Evolutionary conservation across 176 grass and related monocot species (phyloP).

Genomic region (Zoysia pacifica): DNA sequence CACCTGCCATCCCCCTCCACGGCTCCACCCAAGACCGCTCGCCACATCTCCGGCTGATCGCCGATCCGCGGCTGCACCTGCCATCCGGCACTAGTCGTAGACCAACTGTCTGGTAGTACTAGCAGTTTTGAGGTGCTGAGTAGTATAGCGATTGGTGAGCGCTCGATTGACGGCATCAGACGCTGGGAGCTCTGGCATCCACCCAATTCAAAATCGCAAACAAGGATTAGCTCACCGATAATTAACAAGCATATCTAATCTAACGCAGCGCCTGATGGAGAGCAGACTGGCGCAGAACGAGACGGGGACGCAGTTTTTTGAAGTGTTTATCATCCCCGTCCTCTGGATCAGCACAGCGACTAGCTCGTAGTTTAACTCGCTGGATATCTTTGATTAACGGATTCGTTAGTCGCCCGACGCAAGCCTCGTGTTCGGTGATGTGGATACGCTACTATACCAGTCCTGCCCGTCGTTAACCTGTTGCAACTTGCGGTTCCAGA

Average conservation of each 20-base stretch:
- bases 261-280: not conserved
- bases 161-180: not conserved
- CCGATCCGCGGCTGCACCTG: not conserved
- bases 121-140: not conserved
- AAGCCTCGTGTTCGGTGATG: conserved; percentile 6
- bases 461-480: not conserved
- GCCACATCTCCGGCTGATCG: not conserved
- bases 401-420: conserved; percentile 25
- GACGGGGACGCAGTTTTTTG: not conserved
- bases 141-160: not conserved
- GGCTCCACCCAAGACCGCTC: not conserved
- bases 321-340: not conserved
- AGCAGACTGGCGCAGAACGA: not conserved
- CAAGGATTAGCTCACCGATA: conserved; percentile 30
- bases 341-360: not conserved
- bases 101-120: not conserved
- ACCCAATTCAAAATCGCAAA: not conserved
- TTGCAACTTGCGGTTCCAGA: not conserved
- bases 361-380: conserved; percentile 24
- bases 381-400: conserved; percentile 35
- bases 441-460: not conserved
- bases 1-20: not conserved
- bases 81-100: not conserved
- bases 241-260: conserved; percentile 53
- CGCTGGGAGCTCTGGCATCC: conserved; percentile 4